Conservation (phyloP, 2,329 filamentous ascomycete species). For the Penicillium sp. region DNA sequence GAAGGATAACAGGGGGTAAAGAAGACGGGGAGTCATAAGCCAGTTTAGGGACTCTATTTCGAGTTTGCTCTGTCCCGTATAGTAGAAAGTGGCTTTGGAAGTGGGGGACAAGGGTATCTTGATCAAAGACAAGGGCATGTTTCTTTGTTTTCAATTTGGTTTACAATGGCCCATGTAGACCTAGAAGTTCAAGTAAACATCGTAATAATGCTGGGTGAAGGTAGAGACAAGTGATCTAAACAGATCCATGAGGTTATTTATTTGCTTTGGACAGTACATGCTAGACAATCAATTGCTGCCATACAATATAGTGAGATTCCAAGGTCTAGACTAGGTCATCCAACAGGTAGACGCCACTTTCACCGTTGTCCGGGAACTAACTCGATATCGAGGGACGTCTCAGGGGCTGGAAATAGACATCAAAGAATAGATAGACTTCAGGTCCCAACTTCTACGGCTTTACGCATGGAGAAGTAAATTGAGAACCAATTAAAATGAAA, state of each 20-base stretch:
- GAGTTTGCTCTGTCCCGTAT: background rate
- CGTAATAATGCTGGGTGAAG: background rate
- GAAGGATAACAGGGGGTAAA: background rate
- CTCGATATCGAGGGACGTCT: background rate
- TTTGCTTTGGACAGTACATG: background rate
- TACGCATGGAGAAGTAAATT: background rate
- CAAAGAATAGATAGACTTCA: background rate
- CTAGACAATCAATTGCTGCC: background rate
- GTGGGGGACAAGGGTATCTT: background rate
- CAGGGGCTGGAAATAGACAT: background rate
- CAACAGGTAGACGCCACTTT: background rate
- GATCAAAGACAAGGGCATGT: background rate
- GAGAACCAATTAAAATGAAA: conserved; percentile 11
- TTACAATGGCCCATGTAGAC: background rate
- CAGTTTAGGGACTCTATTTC: background rate
- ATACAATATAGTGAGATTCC: background rate
- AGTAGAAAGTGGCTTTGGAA: background rate
- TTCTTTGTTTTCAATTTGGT: background rate
- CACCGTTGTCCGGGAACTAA: background rate
- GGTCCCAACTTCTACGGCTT: background rate
- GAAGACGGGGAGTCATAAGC: background rate
- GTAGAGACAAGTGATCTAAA: too few species aligned
- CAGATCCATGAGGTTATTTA: too few species aligned
- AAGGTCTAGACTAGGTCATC: background rate
- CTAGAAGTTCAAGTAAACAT: background rate